Conservation (phyloP, 75 land plant species). For the Picea glauca region DNA sequence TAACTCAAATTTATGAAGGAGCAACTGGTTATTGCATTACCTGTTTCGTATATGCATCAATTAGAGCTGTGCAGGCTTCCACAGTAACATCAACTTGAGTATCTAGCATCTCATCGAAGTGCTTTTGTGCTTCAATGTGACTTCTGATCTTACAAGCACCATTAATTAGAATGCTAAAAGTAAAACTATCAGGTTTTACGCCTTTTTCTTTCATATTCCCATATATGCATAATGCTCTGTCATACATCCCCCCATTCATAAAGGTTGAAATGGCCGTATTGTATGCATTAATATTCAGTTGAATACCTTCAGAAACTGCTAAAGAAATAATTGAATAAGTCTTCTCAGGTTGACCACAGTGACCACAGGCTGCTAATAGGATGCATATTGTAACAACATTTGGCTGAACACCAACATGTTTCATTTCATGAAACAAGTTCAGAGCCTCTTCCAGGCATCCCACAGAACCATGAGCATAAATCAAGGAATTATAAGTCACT, state of each 20-base stretch:
- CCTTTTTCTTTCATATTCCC: slow-evolving; percentile 50
- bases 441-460: slow-evolving; percentile 73
- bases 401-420: slow-evolving; percentile 55
- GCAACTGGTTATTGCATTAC: slow-evolving; percentile 23
- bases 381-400: slow-evolving; percentile 84
- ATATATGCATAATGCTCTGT: slow-evolving; percentile 58
- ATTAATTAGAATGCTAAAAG: slow-evolving; percentile 69
- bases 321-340: slow-evolving; percentile 57
- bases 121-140: slow-evolving; percentile 46
- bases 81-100: slow-evolving; percentile 51
- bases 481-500: slow-evolving; percentile 78
- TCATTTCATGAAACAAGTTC: slow-evolving; percentile 73
- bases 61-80: slow-evolving; percentile 75
- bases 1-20: background rate
- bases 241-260: slow-evolving; percentile 71
- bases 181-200: slow-evolving; percentile 59
- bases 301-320: slow-evolving; percentile 53
- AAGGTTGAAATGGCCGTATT: slow-evolving; percentile 85
- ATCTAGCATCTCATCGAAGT: slow-evolving; percentile 60
- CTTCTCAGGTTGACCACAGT: slow-evolving; percentile 57
- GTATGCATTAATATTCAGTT: slow-evolving; percentile 62
- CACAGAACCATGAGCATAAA: slow-evolving; percentile 82
- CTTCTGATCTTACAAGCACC: slow-evolving; percentile 60
- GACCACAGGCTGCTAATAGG: slow-evolving; percentile 78
- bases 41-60: slow-evolving; percentile 79